A percentile compares a stretch with the other conserved stretches of the same genome.
These are phyloP conservation scores for Monascus ruber DNA, from an alignment of 2,329 filamentous ascomycete species.

Conservation along the genomic window DNA sequence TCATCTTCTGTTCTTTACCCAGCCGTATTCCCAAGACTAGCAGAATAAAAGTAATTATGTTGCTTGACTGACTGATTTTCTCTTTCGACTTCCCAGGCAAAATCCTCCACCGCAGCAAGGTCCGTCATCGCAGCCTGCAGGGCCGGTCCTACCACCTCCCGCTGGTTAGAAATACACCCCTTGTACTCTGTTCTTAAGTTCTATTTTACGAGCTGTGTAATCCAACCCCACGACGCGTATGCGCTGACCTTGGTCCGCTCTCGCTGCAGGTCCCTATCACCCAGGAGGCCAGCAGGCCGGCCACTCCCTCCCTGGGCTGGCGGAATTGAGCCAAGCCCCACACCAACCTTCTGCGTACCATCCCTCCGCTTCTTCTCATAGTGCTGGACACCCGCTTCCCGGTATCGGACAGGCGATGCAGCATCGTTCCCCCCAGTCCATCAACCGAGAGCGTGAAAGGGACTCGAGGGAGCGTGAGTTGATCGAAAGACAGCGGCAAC, in stretches of 20 bases:
- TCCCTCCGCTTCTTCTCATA: constrained; percentile 24
- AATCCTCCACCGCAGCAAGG: constrained; percentile 27
- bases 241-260: constrained; percentile 8
- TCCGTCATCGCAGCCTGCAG: constrained; percentile 25
- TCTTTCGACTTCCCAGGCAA: constrained; percentile 16
- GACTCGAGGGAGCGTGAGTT: constrained; percentile 46
- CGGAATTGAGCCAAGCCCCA: constrained; percentile 35
- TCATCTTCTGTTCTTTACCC: background rate
- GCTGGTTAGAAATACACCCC: constrained; percentile 20
- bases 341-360: constrained; percentile 32
- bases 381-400: constrained; percentile 26
- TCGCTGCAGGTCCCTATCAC: constrained; percentile 28
- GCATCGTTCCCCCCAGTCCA: constrained; percentile 29
- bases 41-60: background rate
- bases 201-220: background rate
- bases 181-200: constrained; percentile 1
- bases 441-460: constrained; percentile 35
- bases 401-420: constrained; percentile 33
- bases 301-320: constrained; percentile 36
- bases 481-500: constrained; percentile 33
- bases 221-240: background rate
- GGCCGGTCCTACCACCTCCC: constrained; percentile 30
- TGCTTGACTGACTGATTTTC: constrained; percentile 4
- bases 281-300: constrained; percentile 29
- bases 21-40: background rate